Evolutionary conservation across 1,139 yeast species (phyloP), one percentile per base, ranked within the genome.

Genomic region (Blastobotrys buckinghamii): DNA sequence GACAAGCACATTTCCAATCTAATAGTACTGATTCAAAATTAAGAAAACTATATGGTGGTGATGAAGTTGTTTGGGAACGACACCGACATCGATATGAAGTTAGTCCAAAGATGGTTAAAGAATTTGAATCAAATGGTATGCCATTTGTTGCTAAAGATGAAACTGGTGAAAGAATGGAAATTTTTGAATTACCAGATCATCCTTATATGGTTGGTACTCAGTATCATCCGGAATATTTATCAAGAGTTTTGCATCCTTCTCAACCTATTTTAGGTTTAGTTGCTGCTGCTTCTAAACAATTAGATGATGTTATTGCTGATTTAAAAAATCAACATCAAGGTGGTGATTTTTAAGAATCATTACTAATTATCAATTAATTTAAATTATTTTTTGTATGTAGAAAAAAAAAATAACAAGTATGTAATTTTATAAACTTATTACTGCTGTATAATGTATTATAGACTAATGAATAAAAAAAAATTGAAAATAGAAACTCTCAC

Each of bases 1-100:
- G 96, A 69, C 81, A 90, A 58, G 88, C 97, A 43, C 79, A 77
- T 59, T 94, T 94, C 76, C 84, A 81, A 62, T 4, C 4, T 22
- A 72, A 73, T 13, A 81, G 75, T 56, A 70, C 87, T 41, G 82
- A 84, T 59, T 76, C 92, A 48, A 77, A 74, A 55, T 79, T 92
- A 62, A 82, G 88, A 68, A 78, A 81, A 70, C 76, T 94, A 51
- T 92, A 94, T 67, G 95, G 95, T 50, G 81, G 79, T 52, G 76
- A 78, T 32, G 75, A 73, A 7, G 72, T 77, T 43, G 94, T 90
- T 47, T 75, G 75, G 57, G 99, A 92, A 74, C 88, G 99, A 78
- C 99, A 92, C 68, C 85, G 99, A 75, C 99, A 92, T 70, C 83
- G 99, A 73, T 92, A 94, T 67, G 98, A 92, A 70, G 89, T 92